phyloP scores from a whole-genome alignment of 129 eudicot genomes.

The Oenanthe sinensis region DNA sequence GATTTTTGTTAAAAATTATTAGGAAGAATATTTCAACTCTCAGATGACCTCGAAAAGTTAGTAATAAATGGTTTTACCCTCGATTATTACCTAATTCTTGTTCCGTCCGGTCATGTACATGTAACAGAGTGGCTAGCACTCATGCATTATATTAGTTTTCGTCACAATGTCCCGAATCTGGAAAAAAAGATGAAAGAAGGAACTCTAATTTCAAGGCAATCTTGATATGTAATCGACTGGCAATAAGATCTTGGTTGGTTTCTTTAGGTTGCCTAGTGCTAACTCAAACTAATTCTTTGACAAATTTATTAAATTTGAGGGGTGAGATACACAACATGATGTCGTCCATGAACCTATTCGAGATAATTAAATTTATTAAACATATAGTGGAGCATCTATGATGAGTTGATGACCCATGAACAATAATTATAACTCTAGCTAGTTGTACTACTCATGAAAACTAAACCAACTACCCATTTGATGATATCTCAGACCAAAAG shows the following conservation, averaged over 20 bases:
- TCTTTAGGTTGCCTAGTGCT: background rate
- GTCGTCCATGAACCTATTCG: background rate
- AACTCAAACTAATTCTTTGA: background rate
- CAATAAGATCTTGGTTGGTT: background rate
- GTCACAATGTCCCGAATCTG: background rate
- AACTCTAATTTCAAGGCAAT: background rate
- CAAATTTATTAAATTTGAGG: background rate
- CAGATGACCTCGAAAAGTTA: too few species aligned
- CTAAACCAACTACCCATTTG: background rate
- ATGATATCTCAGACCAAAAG: background rate
- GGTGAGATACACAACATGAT: background rate
- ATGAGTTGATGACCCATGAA: background rate
- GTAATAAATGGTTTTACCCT: too few species aligned
- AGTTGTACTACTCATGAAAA: conserved; percentile 10
- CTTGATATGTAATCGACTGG: too few species aligned
- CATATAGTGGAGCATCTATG: background rate
- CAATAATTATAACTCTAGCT: background rate
- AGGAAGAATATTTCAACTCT: too few species aligned
- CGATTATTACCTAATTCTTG: too few species aligned
- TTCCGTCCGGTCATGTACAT: background rate
- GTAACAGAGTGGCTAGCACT: too few species aligned
- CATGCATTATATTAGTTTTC: background rate
- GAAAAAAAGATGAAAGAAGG: background rate
- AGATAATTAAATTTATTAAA: background rate
- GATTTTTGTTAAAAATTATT: too few species aligned